Base-by-base conservation (phyloP, 495 filamentous ascomycete genomes). In the Aspergillus coremiiformis region DNA sequence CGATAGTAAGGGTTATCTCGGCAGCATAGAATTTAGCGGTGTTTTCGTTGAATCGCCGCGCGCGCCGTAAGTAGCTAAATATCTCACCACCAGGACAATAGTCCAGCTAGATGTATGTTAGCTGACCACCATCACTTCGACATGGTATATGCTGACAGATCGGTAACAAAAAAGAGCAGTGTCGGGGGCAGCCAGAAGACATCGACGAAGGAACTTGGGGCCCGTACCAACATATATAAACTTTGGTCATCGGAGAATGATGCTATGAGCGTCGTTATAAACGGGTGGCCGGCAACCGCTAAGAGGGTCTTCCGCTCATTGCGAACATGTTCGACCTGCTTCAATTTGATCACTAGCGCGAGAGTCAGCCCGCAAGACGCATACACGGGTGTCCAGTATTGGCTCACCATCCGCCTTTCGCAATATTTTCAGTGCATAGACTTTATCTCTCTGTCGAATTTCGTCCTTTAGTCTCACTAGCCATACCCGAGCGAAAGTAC, bases 321-420 rank as follows among this genome's bases (percentile, higher is more conserved):
- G 57, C 89, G 86, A 52, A 96, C 90, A 75, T 97, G 93, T 71
- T 96, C 93, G 58, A 96, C 85, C 71, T 98, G 93, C 78, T 98
- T 97, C 55, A 96, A 75, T 57, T 88, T 88, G 72, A 98, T 91
- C 52, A 97, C 90, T 89, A 69, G 55, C 37, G 15, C 26, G 0
- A 26, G 9, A 8, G 24, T 51, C 19, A 51, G 48, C 48, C 24
- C 15, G 10, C 21, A 0, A 10, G 4, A 21, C 2, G 17, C 8
- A 5, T 22, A 42, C n/a, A 19, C 14, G 37, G 10, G 22, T 5
- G 29, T 41, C n/a, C 6, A 17, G 0, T 49, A 23, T 43, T 26
- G 29, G 26, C 73, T 64, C 69, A 85, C 78, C 78, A 64, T 95
- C 88, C 20, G 82, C 84, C 69, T 98, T 98, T 54, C 90, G 86